A percentile compares a stretch with the other conserved stretches of the same genome.
Evolutionary conservation across 208 protist species (phyloP).

Genomic region (Leishmania mexicana): DNA sequence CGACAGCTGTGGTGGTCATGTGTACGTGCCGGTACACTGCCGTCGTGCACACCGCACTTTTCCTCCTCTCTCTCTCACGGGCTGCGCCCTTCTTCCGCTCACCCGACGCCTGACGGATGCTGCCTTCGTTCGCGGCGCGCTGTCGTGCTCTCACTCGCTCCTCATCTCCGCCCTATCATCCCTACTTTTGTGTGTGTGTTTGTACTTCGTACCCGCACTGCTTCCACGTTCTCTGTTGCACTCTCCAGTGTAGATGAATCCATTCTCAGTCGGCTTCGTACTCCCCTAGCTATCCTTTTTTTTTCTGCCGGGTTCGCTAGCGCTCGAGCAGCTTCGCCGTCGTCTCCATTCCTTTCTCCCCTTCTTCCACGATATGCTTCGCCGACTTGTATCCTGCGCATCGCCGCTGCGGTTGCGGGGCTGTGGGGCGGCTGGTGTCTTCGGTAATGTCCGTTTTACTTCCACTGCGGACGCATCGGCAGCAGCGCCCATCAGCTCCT

Average conservation of each 20-base stretch:
- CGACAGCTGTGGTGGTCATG: neutral
- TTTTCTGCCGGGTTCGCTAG: neutral
- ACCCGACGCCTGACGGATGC: neutral
- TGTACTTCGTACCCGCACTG: neutral
- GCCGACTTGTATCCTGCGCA: slow-evolving; percentile 21
- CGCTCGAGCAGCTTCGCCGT: neutral
- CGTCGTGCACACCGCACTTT: neutral
- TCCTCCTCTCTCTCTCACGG: slow-evolving; percentile 6
- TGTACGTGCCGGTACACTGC: neutral
- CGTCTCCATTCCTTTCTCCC: neutral
- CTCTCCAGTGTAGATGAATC: neutral
- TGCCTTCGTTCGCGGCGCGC: neutral
- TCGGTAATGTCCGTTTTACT: neutral
- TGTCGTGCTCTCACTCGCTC: neutral
- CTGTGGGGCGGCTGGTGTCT: neutral
- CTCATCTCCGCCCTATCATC: neutral
- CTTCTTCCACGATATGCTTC: slow-evolving; percentile 32
- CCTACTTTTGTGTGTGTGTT: neutral
- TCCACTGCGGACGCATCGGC: slow-evolving; percentile 7
- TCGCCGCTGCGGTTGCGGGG: neutral
- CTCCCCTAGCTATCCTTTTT: neutral
- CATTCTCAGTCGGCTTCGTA: neutral
- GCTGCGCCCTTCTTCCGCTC: neutral
- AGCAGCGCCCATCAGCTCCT: neutral
- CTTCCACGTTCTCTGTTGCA: neutral